Percentiles rank a stretch among this genome's conserved stretches.
Evolutionary conservation across 306 rosid genomes (phyloP).

Genomic region (Castanospermum australe): DNA sequence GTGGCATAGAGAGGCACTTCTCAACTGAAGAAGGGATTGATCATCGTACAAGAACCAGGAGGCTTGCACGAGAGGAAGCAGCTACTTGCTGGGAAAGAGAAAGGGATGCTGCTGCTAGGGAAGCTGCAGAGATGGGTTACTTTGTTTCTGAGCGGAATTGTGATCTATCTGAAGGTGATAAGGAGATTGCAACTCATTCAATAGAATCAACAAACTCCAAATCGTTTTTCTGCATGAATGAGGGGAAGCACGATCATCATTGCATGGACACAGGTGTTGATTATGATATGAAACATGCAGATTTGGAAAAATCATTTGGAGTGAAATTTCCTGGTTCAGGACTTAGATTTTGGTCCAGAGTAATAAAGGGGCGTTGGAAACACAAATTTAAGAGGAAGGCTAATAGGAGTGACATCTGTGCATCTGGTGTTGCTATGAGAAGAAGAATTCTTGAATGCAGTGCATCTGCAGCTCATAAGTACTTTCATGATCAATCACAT

Average conservation of each 20-base stretch:
- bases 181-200: conserved; percentile 40
- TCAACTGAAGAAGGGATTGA: conserved; percentile 83
- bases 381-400: conserved; percentile 63
- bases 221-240: conserved; percentile 59
- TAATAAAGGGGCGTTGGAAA: conserved; percentile 48
- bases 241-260: conserved; percentile 67
- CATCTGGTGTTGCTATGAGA: conserved; percentile 48
- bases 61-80: conserved; percentile 73
- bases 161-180: conserved; percentile 39
- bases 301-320: conserved; percentile 79
- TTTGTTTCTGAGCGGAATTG: conserved; percentile 50
- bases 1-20: conserved; percentile 36
- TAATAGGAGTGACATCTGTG: conserved; percentile 51
- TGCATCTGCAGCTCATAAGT: conserved; percentile 63
- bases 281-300: conserved; percentile 76
- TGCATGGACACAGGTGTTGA: conserved; percentile 80
- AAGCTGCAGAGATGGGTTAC: conserved; percentile 81
- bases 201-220: conserved; percentile 30
- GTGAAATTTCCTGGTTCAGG: conserved; percentile 63
- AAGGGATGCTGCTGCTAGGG: conserved; percentile 71
- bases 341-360: conserved; percentile 64
- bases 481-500: conserved; percentile 52
- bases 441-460: conserved; percentile 71
- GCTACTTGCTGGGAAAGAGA: conserved; percentile 44
- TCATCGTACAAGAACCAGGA: conserved; percentile 63